Base-by-base conservation (phyloP, 2,329 filamentous ascomycete species). In the Curvularia sp. region DNA sequence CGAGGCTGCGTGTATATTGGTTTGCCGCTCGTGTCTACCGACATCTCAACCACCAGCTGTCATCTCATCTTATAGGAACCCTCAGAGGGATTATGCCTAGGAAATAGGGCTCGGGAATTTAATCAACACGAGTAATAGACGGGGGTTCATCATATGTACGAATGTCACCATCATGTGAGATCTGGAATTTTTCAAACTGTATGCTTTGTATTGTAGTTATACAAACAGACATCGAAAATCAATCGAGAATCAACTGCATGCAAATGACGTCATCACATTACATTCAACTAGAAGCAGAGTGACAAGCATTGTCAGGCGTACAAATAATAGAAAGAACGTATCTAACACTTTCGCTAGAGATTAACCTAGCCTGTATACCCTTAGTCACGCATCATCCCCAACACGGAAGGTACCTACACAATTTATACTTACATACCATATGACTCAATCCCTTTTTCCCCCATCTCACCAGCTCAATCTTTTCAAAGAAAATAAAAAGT, bases 361-460 rank as follows among this genome's bases (percentile, higher is more conserved):
- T n/a, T 35, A n/a, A 5, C 33, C 33, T 6, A 38, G 35, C n/a
- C 43, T 9, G 26, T 24, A 5, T 13, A 35, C 30, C n/a, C 46
- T 58, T 55, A 55, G 55, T 58, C 55, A 55, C 49, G 35, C 8
- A 46, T 31, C 26, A 31, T 18, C 42, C 55, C 55, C 10, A 58
- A 39, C 22, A 55, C 6, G 55, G 55, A 58, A 58, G 55, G 55
- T 58, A 46, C 30, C 30, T 31, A 12, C 44, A 46, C 35, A 44
- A 31, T 5, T 20, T 38, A 38, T 31, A 31, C 30, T 46, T 35
- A 43, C 12, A 43, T 22, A 7, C 10, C 22, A 41, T 13, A 39
- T 53, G 43, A 53, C 35, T 42, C 20, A 48, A 18, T 22, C 39
- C 6, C 5, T 18, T 26, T 24, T n/a, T 8, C 24, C 18, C 6